Evolutionary conservation across 148 eudicot genomes (phyloP).

Genomic region (Cornus suecica): DNA sequence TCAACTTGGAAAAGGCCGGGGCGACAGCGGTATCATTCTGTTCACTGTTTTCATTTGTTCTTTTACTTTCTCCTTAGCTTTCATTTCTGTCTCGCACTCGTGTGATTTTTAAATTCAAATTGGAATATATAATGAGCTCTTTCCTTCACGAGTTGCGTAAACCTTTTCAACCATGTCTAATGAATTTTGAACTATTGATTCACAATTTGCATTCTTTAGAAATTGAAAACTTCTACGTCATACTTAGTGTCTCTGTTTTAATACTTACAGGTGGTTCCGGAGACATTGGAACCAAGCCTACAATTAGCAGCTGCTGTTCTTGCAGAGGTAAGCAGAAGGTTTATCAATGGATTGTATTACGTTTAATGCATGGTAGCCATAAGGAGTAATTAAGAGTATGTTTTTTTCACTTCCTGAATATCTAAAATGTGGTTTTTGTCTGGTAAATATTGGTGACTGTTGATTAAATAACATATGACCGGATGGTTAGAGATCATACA

Average conservation of each 20-base stretch:
- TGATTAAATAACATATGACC: neutral
- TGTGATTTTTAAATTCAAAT: neutral
- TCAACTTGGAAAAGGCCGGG: conserved; percentile 97
- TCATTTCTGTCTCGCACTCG: neutral
- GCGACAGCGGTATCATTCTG: conserved; percentile 83
- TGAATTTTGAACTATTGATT: neutral
- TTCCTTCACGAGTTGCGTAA: neutral
- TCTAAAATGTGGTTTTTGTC: neutral
- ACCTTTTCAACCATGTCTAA: neutral
- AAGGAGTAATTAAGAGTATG: neutral
- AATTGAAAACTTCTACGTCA: neutral
- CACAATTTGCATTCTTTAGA: neutral
- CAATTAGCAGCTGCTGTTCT: conserved; percentile 97
- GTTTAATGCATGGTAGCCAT: neutral
- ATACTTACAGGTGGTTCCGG: conserved; percentile 70
- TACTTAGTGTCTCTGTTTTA: conserved; percentile 9
- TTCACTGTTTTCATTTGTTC: neutral
- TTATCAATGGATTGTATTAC: neutral
- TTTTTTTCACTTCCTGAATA: no score
- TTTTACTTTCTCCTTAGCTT: neutral
- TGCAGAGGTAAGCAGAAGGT: conserved; percentile 60
- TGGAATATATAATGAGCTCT: neutral
- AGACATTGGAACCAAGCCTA: conserved; percentile 90
- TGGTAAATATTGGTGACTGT: neutral
- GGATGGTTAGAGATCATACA: neutral